These are phyloP conservation scores for Oleoguttula mirabilis DNA, from an alignment of 495 filamentous ascomycete species.

Conservation along the genomic window DNA sequence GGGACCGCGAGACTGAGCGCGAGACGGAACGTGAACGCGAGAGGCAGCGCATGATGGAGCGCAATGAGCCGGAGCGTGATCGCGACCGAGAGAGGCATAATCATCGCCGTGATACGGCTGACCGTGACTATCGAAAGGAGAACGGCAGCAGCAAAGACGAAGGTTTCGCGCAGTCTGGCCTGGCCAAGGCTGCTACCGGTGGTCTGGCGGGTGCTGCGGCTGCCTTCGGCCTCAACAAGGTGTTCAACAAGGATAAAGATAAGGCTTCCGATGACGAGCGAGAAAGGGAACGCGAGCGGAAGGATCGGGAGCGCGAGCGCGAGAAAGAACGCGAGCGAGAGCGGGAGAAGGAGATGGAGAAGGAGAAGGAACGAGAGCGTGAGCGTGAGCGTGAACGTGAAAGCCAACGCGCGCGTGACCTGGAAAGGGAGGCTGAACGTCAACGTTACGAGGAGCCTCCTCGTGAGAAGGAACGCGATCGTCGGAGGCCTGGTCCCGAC, in stretches of 20 bases:
- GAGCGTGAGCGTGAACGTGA: conserved; percentile 10
- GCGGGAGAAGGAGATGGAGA: conserved; percentile 11
- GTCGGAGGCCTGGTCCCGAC: conserved; percentile 2
- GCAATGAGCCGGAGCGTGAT: conserved; percentile 20
- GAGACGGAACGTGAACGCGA: conserved; percentile 23
- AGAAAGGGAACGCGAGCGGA: conserved; percentile 8
- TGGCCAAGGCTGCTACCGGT: conserved; percentile 9
- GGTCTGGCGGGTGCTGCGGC: conserved; percentile 19
- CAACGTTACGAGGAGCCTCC: conserved; percentile 17
- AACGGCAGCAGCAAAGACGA: conserved; percentile 3
- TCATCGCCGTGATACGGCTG: conserved; percentile 6
- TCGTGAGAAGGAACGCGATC: conserved; percentile 11
- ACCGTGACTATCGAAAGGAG: conserved; percentile 15
- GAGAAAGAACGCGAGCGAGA: conserved; percentile 14
- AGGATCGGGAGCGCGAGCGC: conserved; percentile 11
- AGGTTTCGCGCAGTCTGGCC: not conserved
- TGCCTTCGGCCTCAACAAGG: conserved; percentile 10
- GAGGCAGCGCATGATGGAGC: conserved; percentile 17
- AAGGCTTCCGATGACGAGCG: conserved; percentile 20
- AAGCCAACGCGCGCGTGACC: not conserved
- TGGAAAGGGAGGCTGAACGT: conserved; percentile 15
- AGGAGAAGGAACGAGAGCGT: conserved; percentile 16
- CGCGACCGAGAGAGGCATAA: conserved; percentile 20
- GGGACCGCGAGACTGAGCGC: conserved; percentile 15
- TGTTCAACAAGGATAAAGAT: conserved; percentile 14